Conservation (phyloP, 257 asterid species). For the Jaltomata sinuosa region DNA sequence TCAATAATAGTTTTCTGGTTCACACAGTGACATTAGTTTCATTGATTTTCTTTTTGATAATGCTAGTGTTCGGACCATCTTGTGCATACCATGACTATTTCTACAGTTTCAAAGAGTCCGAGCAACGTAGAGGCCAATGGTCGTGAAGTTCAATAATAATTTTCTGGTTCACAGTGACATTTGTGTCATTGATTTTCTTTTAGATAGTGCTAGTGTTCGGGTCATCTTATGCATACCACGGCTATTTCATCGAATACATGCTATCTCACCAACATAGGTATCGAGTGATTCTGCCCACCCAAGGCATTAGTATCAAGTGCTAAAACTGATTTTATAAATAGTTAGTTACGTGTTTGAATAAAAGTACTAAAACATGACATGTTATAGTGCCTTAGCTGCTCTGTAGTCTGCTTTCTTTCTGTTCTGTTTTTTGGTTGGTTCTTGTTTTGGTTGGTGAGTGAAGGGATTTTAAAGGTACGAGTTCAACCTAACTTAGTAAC, state of each 20-base stretch:
- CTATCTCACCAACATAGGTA: background rate
- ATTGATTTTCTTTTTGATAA: too few relatives aligned
- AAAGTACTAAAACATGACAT: background rate
- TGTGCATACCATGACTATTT: too few relatives aligned
- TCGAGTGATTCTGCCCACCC: background rate
- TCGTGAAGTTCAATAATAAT: too few relatives aligned
- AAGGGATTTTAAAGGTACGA: background rate
- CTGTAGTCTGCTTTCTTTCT: background rate
- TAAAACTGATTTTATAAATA: background rate
- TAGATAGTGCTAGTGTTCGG: too few relatives aligned
- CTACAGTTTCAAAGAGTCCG: too few relatives aligned
- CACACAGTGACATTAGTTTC: too few relatives aligned
- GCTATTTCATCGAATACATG: background rate
- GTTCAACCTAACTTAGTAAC: background rate
- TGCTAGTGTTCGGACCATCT: too few relatives aligned
- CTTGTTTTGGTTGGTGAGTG: background rate
- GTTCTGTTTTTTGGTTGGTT: background rate
- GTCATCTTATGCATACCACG: background rate
- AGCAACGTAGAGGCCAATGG: too few relatives aligned
- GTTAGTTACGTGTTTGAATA: background rate
- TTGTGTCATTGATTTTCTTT: too few relatives aligned
- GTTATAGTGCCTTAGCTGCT: background rate
- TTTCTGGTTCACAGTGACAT: too few relatives aligned
- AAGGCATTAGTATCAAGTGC: background rate
- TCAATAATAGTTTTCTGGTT: too few relatives aligned